These are phyloP conservation scores for Galeopsis tetrahit DNA, from an alignment of 257 asterid genomes.

Conservation along the genomic window DNA sequence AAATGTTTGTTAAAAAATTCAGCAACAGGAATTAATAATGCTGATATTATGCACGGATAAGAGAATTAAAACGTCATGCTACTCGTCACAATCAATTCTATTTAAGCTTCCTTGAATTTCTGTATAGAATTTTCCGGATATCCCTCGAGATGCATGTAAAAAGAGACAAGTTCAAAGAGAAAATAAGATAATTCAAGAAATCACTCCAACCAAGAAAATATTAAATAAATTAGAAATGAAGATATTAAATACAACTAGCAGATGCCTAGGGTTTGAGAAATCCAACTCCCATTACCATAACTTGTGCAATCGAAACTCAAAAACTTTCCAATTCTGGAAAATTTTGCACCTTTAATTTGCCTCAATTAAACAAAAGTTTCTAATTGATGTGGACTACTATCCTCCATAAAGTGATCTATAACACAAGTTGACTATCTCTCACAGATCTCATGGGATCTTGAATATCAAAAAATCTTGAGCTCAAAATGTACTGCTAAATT, in stretches of 20 bases:
- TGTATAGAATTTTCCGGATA: slow-evolving; percentile 33
- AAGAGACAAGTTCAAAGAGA: slow-evolving; percentile 10
- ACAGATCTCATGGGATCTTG: slow-evolving; percentile 44
- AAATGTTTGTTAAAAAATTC: too few species aligned
- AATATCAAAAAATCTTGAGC: slow-evolving; percentile 24
- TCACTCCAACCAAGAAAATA: slow-evolving; percentile 47
- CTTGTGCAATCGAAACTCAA: slow-evolving; percentile 24
- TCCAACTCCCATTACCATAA: slow-evolving; percentile 33
- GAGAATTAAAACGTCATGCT: slow-evolving; percentile 38
- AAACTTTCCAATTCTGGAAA: slow-evolving; percentile 52
- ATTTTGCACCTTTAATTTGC: slow-evolving; percentile 28
- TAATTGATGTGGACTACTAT: slow-evolving; percentile 49
- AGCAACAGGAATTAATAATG: neutral
- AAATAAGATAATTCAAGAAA: slow-evolving; percentile 28
- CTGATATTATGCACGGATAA: too few species aligned
- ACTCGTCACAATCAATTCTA: slow-evolving; percentile 36
- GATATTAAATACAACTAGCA: slow-evolving; percentile 25
- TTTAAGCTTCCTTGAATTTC: slow-evolving; percentile 28
- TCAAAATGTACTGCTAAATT: slow-evolving; percentile 21
- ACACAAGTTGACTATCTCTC: slow-evolving; percentile 31
- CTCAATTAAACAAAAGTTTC: slow-evolving; percentile 30
- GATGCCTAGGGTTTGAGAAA: slow-evolving; percentile 42
- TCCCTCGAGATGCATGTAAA: slow-evolving; percentile 66
- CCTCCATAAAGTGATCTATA: slow-evolving; percentile 44
- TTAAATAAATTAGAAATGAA: neutral